Evolutionary conservation across 2,329 filamentous ascomycete species (phyloP), one percentile per base, ranked within the genome.

Genomic region (Alternaria longipes): DNA sequence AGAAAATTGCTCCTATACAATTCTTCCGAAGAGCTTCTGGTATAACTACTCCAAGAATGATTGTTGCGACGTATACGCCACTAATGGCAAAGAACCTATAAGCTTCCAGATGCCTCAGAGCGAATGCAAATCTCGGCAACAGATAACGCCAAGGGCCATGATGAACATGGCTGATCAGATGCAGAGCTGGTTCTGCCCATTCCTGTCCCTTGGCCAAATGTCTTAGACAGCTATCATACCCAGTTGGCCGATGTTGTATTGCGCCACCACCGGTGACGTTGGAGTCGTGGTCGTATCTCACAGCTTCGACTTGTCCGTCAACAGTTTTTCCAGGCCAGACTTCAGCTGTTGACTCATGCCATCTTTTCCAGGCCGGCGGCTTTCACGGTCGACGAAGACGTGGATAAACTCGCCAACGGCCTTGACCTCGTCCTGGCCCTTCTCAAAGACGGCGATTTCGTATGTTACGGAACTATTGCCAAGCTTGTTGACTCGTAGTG

Each of bases 381-480:
- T 90, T 38, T 85, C 84, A 53, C 91, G 85, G 60, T 94, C 88
- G n/a, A 96, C 91, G 81, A 94, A 97, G 11, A 97, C 92, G 76
- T 97, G 94, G 14, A 93, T 86, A 74, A 95, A 93, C 69, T 91
- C 90, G 1, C 93, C 93, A 1, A 97, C 93, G 11, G 93, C 92
- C 74, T 91, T 92, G 9, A 95, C 92, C 20, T 86, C 82, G 1
- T 92, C 88, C 3, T 89, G 81, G 0, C 90, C 92, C 61, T 87
- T 84, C 74, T 92, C 89, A 72, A 97, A 98, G 1, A 98, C 84
- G 0, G 89, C 95, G 60, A 97, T 87, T 75, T 98, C 94, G 74
- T 97, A 98, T 12, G 89, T 91, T 8, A 97, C 93, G 72, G 93
- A 97, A 26, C 91, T 93, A 68, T 88, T 91, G 4, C 94, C 93